Conservation (phyloP, 129 eudicot genomes). For the Solidago caesia region DNA sequence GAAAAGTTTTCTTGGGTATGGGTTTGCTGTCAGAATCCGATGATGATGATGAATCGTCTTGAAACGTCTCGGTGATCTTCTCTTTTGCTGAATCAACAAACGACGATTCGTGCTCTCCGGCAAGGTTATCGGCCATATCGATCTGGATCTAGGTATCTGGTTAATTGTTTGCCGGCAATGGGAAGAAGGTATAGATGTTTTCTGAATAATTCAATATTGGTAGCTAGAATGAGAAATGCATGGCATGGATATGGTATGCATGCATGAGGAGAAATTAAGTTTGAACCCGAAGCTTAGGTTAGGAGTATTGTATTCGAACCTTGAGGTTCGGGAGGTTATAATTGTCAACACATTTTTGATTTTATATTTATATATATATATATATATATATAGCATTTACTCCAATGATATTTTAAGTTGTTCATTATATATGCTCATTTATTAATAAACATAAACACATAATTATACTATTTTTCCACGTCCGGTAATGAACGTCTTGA, state of each 20-base stretch:
- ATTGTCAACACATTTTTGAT: neutral
- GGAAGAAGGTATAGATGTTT: slow-evolving; percentile 17
- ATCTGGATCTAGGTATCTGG: slow-evolving; percentile 20
- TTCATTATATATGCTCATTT: too few relatives aligned
- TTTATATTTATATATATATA: too few relatives aligned
- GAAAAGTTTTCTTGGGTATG: slow-evolving; percentile 26
- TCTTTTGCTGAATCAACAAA: slow-evolving; percentile 54
- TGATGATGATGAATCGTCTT: slow-evolving; percentile 50
- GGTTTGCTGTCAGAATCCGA: slow-evolving; percentile 49
- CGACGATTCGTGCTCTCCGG: slow-evolving; percentile 40
- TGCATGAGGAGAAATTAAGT: slow-evolving; percentile 24
- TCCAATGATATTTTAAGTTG: too few relatives aligned
- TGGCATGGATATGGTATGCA: slow-evolving; percentile 29
- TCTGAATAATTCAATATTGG: slow-evolving; percentile 8
- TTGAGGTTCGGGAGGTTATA: slow-evolving; percentile 32
- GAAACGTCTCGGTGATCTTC: slow-evolving; percentile 62
- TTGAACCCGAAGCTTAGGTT: slow-evolving; percentile 32
- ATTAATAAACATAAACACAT: too few relatives aligned
- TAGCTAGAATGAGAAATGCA: neutral
- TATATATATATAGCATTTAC: too few relatives aligned
- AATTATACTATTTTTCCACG: too few relatives aligned
- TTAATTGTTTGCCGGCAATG: slow-evolving; percentile 13
- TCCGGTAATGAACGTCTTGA: too few relatives aligned
- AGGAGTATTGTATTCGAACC: slow-evolving; percentile 22
- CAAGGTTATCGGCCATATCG: slow-evolving; percentile 56